These are phyloP conservation scores for Sugiyamaella floridensis DNA, from an alignment of 805 yeast genomes.

Conservation along the genomic window DNA sequence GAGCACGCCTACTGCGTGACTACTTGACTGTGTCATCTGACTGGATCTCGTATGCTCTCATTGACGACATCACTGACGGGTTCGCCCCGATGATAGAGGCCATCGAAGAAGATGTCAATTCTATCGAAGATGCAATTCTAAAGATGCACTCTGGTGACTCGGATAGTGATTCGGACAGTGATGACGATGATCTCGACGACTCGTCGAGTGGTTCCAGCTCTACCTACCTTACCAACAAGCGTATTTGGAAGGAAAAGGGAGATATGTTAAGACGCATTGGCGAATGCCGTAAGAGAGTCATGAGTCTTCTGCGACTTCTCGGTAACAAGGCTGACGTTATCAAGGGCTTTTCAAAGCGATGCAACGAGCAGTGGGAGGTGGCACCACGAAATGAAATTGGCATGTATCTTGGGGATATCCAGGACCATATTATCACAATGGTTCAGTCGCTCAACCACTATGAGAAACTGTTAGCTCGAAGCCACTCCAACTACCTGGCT, in stretches of 20 bases:
- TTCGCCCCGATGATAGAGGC: slow-evolving; percentile 95
- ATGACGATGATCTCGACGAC: slow-evolving; percentile 26
- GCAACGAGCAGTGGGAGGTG: slow-evolving; percentile 75
- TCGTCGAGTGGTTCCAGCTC: slow-evolving; percentile 26
- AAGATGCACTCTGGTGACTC: slow-evolving; percentile 70
- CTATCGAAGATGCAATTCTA: slow-evolving; percentile 88
- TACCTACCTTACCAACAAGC: slow-evolving; percentile 35
- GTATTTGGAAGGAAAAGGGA: slow-evolving; percentile 87
- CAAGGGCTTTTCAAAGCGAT: slow-evolving; percentile 87
- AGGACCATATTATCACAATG: slow-evolving; percentile 97
- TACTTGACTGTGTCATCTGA: slow-evolving; percentile 86
- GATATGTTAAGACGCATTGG: slow-evolving; percentile 94
- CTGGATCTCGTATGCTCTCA: slow-evolving; percentile 94
- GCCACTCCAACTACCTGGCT: slow-evolving; percentile 94
- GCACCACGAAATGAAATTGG: slow-evolving; percentile 83
- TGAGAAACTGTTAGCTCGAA: slow-evolving; percentile 85
- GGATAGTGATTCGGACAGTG: slow-evolving; percentile 34
- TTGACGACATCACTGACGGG: slow-evolving; percentile 95
- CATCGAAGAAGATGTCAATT: slow-evolving; percentile 88
- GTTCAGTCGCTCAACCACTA: slow-evolving; percentile 90
- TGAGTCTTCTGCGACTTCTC: slow-evolving; percentile 76
- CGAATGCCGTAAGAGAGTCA: slow-evolving; percentile 88
- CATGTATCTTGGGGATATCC: slow-evolving; percentile 93
- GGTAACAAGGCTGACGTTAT: slow-evolving; percentile 98
- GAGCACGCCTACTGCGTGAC: slow-evolving; percentile 82